These are phyloP conservation scores for Phytopythium litorale DNA, from an alignment of 352 stramenopile species.

Conservation along the genomic window DNA sequence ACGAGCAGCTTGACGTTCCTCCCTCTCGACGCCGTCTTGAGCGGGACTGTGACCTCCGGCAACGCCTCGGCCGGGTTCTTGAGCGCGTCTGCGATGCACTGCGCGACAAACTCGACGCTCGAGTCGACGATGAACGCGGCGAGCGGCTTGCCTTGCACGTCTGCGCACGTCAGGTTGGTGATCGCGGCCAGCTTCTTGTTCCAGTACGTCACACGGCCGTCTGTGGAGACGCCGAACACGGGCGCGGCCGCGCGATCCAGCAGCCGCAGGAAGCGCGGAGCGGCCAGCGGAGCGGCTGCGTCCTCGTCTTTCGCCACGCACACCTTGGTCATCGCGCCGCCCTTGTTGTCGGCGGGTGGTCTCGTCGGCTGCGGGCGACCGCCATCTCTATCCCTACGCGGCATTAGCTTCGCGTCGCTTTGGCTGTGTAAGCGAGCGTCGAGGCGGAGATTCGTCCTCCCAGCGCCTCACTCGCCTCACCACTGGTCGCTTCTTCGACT, in stretches of 20 bases:
- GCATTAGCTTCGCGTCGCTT: not conserved
- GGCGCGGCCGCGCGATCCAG: constrained; percentile 54
- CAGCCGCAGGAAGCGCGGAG: constrained; percentile 17
- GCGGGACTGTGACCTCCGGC: constrained; percentile 37
- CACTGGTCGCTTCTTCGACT: not conserved
- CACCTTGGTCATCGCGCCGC: not conserved
- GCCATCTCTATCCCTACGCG: not conserved
- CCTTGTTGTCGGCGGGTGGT: not conserved
- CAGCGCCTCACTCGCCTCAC: not conserved
- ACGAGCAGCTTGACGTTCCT: constrained; percentile 50
- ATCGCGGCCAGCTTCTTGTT: constrained; percentile 53
- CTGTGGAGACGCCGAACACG: constrained; percentile 31
- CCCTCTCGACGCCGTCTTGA: constrained; percentile 37
- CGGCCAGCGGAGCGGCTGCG: not conserved
- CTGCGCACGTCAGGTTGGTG: constrained; percentile 20
- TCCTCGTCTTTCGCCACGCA: not conserved
- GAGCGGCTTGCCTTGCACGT: constrained; percentile 32
- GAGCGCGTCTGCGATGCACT: constrained; percentile 15
- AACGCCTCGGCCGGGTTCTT: constrained; percentile 17
- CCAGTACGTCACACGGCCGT: constrained; percentile 57
- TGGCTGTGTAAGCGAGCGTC: not conserved
- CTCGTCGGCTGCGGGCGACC: not conserved
- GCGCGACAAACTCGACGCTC: constrained; percentile 12
- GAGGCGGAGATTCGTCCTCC: not conserved
- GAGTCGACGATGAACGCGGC: constrained; percentile 26